Conservation (phyloP, 2,329 filamentous ascomycete genomes). For the Onygenales sp. region DNA sequence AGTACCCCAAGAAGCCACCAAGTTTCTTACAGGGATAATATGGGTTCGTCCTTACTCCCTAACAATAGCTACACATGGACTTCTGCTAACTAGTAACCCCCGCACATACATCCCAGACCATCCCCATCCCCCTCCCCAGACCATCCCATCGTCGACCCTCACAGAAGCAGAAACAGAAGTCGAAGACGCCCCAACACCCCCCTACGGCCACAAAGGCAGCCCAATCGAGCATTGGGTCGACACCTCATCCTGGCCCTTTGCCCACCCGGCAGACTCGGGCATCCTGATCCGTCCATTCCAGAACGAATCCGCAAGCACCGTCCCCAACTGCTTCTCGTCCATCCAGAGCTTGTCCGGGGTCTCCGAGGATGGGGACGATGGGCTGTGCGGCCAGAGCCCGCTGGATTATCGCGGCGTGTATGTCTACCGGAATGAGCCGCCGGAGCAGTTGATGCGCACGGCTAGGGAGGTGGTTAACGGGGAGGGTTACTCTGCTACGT, state of each 20-base stretch:
- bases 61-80: too few relatives aligned
- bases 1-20: too few relatives aligned
- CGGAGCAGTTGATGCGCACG: background rate
- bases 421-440: conserved; percentile 1
- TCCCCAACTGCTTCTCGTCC: conserved; percentile 1
- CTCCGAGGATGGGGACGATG: background rate
- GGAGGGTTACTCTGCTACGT: background rate
- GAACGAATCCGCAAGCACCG: conserved; percentile 1
- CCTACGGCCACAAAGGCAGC: background rate
- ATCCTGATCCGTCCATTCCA: background rate
- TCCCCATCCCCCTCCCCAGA: too few relatives aligned
- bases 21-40: too few relatives aligned
- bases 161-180: background rate
- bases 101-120: too few relatives aligned
- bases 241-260: conserved; percentile 2
- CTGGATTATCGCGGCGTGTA: background rate
- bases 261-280: background rate
- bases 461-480: background rate
- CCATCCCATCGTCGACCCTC: background rate
- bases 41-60: too few relatives aligned
- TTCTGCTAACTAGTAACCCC: too few relatives aligned
- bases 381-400: background rate
- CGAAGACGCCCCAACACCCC: background rate
- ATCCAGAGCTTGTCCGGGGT: conserved; percentile 1
- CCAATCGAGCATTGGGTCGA: conserved; percentile 3